phyloP scores from a whole-genome alignment of 2,329 filamentous ascomycete genomes.

The Fusarium anthophilum region DNA sequence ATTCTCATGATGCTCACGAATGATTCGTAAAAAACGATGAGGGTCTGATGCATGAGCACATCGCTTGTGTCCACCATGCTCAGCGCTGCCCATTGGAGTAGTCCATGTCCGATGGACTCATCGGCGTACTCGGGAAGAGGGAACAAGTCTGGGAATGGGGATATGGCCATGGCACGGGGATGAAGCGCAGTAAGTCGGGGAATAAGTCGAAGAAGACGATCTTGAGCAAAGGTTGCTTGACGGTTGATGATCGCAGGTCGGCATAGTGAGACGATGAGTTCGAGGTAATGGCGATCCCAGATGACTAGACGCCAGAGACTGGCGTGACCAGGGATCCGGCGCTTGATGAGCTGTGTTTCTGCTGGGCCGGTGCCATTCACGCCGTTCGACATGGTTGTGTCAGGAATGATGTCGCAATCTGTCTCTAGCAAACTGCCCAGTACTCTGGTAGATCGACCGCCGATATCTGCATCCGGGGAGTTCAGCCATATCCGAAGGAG shows the following conservation, averaged over 20 bases:
- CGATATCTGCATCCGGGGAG: slow-evolving; percentile 63
- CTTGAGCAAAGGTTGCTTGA: slow-evolving; percentile 61
- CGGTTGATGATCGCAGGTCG: slow-evolving; percentile 45
- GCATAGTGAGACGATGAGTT: slow-evolving; percentile 52
- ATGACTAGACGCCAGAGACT: slow-evolving; percentile 65
- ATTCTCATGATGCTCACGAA: slow-evolving; percentile 60
- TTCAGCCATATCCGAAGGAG: slow-evolving; percentile 64
- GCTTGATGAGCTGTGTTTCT: slow-evolving; percentile 50
- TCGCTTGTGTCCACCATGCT: slow-evolving; percentile 62
- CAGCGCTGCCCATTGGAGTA: slow-evolving; percentile 62
- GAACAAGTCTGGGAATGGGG: slow-evolving; percentile 44
- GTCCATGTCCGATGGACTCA: slow-evolving; percentile 46
- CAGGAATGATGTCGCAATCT: slow-evolving; percentile 57
- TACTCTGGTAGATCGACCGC: slow-evolving; percentile 60
- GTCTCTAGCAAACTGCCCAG: slow-evolving; percentile 64
- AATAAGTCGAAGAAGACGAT: slow-evolving; percentile 61
- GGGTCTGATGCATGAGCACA: slow-evolving; percentile 58
- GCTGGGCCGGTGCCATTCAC: slow-evolving; percentile 40
- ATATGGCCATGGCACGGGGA: slow-evolving; percentile 51
- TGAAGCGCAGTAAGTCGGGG: slow-evolving; percentile 61
- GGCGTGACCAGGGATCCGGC: slow-evolving; percentile 58
- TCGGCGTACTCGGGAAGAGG: slow-evolving; percentile 19
- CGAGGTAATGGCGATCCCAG: slow-evolving; percentile 55
- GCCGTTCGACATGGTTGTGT: slow-evolving; percentile 29
- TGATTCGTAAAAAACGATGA: slow-evolving; percentile 64